phyloP scores from a whole-genome alignment of 2,329 filamentous ascomycete genomes.

The Ophiocordyceps camponoti-leonardi region DNA sequence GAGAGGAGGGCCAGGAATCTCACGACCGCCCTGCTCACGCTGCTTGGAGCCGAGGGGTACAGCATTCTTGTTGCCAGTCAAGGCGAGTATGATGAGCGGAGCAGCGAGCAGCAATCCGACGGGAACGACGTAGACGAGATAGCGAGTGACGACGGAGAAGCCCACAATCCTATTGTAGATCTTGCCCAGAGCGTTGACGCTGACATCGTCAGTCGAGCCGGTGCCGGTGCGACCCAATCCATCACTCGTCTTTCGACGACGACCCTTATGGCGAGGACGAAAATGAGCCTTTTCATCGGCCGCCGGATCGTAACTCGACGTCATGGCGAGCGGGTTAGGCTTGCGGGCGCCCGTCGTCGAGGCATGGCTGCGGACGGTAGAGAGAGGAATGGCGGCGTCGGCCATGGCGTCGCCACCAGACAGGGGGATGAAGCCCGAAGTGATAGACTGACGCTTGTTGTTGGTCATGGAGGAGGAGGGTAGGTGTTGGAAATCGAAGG shows the following conservation, averaged over 20 bases:
- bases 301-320: neutral
- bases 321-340: neutral
- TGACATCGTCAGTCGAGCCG: constrained; percentile 30
- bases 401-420: neutral
- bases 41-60: constrained; percentile 18
- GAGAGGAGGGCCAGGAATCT: constrained; percentile 26
- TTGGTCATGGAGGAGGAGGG: neutral
- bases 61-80: constrained; percentile 21
- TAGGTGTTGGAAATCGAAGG: neutral
- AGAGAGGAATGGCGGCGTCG: neutral
- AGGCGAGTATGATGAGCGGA: constrained; percentile 39
- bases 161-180: constrained; percentile 47
- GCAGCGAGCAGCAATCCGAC: constrained; percentile 42
- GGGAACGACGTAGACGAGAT: constrained; percentile 51
- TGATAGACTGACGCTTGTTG: neutral
- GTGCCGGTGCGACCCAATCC: constrained; percentile 24
- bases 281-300: neutral
- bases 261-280: constrained; percentile 17
- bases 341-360: neutral
- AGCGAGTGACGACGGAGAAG: constrained; percentile 47
- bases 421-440: neutral
- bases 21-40: neutral
- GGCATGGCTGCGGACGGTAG: neutral
- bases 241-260: constrained; percentile 30
- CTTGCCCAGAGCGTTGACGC: constrained; percentile 47